phyloP scores from a whole-genome alignment of 2,329 filamentous ascomycete species.

The Aureobasidium sp. region DNA sequence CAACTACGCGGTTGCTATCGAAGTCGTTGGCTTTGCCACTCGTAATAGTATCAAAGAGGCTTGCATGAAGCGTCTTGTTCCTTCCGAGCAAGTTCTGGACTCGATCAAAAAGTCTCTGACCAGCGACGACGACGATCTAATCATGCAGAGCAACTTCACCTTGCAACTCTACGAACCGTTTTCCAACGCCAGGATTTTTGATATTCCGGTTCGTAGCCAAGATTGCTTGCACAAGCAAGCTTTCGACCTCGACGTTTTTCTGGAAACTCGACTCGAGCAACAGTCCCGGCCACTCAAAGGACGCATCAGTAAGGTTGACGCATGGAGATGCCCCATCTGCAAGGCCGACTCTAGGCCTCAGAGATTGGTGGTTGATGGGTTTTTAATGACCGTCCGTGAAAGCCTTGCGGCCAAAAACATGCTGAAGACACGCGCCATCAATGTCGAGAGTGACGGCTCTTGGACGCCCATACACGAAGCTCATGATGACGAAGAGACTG shows the following conservation, averaged over 20 bases:
- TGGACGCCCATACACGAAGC: conserved; percentile 40
- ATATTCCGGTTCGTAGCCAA: conserved; percentile 60
- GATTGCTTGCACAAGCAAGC: conserved; percentile 73
- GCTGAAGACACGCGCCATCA: conserved; percentile 49
- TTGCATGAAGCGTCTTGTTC: conserved; percentile 31
- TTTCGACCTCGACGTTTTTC: conserved; percentile 79
- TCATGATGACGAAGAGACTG: not conserved
- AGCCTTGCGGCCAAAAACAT: conserved; percentile 41
- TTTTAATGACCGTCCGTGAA: conserved; percentile 54
- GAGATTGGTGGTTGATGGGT: conserved; percentile 63
- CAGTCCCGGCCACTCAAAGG: conserved; percentile 29
- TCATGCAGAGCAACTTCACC: conserved; percentile 32
- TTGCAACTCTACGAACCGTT: conserved; percentile 41
- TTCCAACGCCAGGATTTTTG: conserved; percentile 45
- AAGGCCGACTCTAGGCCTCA: conserved; percentile 65
- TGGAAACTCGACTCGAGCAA: conserved; percentile 49
- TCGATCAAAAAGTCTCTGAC: conserved; percentile 47
- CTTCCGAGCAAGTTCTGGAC: conserved; percentile 42
- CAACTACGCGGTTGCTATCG: conserved; percentile 59
- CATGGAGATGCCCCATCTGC: conserved; percentile 85
- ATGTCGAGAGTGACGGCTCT: conserved; percentile 53
- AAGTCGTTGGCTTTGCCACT: conserved; percentile 51
- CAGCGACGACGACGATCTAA: conserved; percentile 37
- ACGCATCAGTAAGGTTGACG: conserved; percentile 44
- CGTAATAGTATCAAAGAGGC: conserved; percentile 30